phyloP scores from a whole-genome alignment of 1,139 yeast genomes.

The Entelexis sorbosivorans region DNA sequence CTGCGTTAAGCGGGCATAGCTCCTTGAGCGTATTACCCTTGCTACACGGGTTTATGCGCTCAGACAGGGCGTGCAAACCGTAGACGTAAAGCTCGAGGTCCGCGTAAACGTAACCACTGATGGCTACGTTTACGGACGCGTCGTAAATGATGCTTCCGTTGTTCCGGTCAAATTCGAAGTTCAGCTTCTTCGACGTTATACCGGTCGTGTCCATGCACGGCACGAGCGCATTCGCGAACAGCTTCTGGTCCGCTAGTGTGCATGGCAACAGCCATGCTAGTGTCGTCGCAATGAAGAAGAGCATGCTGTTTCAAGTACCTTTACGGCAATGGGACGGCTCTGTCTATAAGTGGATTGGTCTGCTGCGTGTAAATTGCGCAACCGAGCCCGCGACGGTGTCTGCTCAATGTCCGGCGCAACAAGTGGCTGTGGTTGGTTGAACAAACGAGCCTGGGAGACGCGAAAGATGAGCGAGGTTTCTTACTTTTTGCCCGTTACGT shows the following conservation, averaged over 20 bases:
- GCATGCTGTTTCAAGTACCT: background rate
- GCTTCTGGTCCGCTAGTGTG: slow-evolving; percentile 14
- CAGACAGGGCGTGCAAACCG: slow-evolving; percentile 57
- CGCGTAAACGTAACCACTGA: slow-evolving; percentile 66
- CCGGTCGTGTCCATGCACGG: slow-evolving; percentile 90
- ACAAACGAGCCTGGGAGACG: background rate
- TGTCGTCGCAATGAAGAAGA: background rate
- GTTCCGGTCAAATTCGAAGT: slow-evolving; percentile 59
- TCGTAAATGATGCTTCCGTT: slow-evolving; percentile 56
- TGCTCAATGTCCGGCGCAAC: background rate
- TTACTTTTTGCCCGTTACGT: background rate
- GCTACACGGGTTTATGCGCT: slow-evolving; percentile 55
- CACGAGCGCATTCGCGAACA: slow-evolving; percentile 45
- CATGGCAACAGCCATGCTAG: slow-evolving; percentile 2
- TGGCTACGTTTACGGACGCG: slow-evolving; percentile 65
- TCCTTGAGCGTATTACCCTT: slow-evolving; percentile 35
- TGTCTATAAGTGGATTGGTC: background rate
- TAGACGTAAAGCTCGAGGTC: slow-evolving; percentile 62
- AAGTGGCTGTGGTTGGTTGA: background rate
- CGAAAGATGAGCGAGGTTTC: background rate
- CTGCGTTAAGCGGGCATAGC: slow-evolving; percentile 76
- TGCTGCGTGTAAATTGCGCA: background rate
- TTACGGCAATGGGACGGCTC: background rate
- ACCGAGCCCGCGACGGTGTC: background rate
- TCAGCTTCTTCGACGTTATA: slow-evolving; percentile 71